phyloP scores from a whole-genome alignment of 2,329 filamentous ascomycete genomes.

The Aspergillus tubingensis region DNA sequence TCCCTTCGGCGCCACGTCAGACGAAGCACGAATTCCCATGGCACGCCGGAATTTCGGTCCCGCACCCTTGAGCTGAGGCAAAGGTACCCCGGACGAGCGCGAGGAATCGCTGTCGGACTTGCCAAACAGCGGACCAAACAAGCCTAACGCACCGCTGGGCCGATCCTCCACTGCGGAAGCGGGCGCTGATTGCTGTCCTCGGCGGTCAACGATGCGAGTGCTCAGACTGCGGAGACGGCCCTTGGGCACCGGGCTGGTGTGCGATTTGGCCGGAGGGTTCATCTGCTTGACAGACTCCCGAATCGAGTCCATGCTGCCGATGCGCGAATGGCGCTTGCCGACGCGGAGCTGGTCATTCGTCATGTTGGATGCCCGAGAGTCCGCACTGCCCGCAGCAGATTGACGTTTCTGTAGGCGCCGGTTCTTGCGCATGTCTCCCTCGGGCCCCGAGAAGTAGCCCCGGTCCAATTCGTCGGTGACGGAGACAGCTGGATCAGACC shows the following conservation, averaged over 20 bases:
- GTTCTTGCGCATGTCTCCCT: conserved; percentile 69
- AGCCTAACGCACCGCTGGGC: conserved; percentile 46
- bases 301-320: conserved; percentile 76
- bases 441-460: conserved; percentile 90
- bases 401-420: conserved; percentile 77
- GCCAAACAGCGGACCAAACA: conserved; percentile 50
- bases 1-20: conserved; percentile 67
- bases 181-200: conserved; percentile 51
- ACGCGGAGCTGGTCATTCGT: conserved; percentile 71
- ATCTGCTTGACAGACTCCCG: conserved; percentile 55
- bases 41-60: conserved; percentile 60
- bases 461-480: conserved; percentile 68
- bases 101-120: conserved; percentile 53
- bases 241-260: conserved; percentile 58
- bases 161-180: conserved; percentile 59
- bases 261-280: conserved; percentile 67
- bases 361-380: conserved; percentile 75
- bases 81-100: conserved; percentile 50
- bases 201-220: conserved; percentile 53
- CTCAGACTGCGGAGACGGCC: conserved; percentile 61
- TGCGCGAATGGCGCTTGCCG: conserved; percentile 72
- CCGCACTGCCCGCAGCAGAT: conserved; percentile 41
- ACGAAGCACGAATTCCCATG: conserved; percentile 79
- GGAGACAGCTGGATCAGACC: conserved; percentile 35
- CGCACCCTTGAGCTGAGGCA: conserved; percentile 58